Percentiles rank a stretch among this genome's conserved stretches.
phyloP scores from a whole-genome alignment of 139 green algal genomes.

The Chlamydomonas incerta region DNA sequence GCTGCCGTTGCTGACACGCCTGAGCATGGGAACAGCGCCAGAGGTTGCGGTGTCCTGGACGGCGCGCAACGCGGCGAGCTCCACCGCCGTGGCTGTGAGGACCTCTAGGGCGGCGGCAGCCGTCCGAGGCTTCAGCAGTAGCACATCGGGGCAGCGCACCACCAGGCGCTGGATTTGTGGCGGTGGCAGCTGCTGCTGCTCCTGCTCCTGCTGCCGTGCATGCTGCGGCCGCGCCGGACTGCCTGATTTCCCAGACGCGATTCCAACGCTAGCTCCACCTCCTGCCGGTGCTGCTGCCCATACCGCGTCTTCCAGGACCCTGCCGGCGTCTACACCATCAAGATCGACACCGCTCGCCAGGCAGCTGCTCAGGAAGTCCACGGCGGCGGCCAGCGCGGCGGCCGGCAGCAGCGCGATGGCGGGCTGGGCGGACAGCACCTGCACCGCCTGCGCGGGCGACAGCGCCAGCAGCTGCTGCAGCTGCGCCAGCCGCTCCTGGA shows the following conservation, averaged over 20 bases:
- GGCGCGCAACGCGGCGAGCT: background rate
- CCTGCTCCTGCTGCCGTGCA: background rate
- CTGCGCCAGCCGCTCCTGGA: background rate
- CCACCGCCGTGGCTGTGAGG: background rate
- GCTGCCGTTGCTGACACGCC: background rate
- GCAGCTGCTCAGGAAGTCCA: background rate
- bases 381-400: background rate
- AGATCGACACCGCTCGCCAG: too few relatives aligned
- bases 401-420: background rate
- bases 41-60: too few relatives aligned
- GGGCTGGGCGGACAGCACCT: constrained; percentile 2
- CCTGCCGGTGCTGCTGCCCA: background rate
- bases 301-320: background rate
- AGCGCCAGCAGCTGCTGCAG: constrained; percentile 8
- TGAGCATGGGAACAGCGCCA: background rate
- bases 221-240: background rate
- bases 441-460: background rate
- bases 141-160: background rate
- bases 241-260: background rate
- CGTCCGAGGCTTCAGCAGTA: background rate
- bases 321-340: background rate
- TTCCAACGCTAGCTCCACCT: background rate
- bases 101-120: background rate
- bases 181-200: background rate
- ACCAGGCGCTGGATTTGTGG: background rate